A percentile compares a stretch with the other conserved stretches of the same genome.
These are phyloP conservation scores for Diaporthe helianthi DNA, from an alignment of 2,329 filamentous ascomycete species.

Conservation along the genomic window DNA sequence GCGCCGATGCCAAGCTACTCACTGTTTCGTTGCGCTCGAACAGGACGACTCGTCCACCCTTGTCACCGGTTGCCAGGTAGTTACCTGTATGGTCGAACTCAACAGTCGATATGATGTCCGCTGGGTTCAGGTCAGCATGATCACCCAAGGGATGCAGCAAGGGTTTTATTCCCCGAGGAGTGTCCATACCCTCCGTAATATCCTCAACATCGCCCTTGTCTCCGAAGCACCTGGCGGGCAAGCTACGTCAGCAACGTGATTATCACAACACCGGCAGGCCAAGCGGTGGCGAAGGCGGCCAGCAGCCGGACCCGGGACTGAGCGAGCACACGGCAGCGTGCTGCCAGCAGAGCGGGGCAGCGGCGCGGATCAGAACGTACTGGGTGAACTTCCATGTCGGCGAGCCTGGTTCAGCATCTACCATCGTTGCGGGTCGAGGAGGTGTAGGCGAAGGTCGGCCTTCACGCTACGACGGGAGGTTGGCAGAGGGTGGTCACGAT, in stretches of 20 bases:
- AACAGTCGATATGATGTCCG: constrained; percentile 90
- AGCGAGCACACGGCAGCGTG: background rate
- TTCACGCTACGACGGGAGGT: constrained; percentile 38
- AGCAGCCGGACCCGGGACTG: constrained; percentile 2
- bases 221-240: constrained; percentile 83
- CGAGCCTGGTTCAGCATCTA: constrained; percentile 91
- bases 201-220: constrained; percentile 99
- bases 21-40: constrained; percentile 97
- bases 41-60: constrained; percentile 83
- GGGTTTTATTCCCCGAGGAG: background rate
- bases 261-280: constrained; percentile 6
- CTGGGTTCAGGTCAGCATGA: constrained; percentile 52
- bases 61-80: constrained; percentile 89
- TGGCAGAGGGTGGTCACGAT: constrained; percentile 17
- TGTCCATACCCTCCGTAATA: constrained; percentile 75
- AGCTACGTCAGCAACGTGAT: constrained; percentile 38
- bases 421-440: constrained; percentile 71
- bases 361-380: constrained; percentile 62
- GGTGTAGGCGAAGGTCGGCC: constrained; percentile 39
- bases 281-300: background rate
- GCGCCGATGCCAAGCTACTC: constrained; percentile 45
- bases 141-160: background rate
- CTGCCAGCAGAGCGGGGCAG: background rate
- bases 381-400: constrained; percentile 99
- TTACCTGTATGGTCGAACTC: constrained; percentile 92